These are phyloP conservation scores for Puya raimondii DNA, from an alignment of 176 grass and related monocot genomes.

Conservation along the genomic window DNA sequence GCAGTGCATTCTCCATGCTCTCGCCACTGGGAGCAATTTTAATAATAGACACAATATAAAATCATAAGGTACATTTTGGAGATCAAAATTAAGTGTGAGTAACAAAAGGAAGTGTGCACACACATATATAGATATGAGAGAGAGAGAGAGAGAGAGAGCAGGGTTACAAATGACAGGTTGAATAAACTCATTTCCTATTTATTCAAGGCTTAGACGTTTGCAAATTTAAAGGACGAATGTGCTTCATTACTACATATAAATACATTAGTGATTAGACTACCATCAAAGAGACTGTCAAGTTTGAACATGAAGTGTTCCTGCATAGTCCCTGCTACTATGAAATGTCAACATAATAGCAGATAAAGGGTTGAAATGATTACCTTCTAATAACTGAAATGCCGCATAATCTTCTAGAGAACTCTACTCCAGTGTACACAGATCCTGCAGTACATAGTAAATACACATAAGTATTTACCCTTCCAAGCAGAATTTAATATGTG, in stretches of 20 bases:
- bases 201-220: too few relatives aligned
- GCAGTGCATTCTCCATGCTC: conserved; percentile 89
- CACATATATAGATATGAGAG: neutral
- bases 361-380: conserved; percentile 29
- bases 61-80: neutral
- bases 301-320: neutral
- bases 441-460: conserved; percentile 41
- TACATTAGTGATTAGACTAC: too few relatives aligned
- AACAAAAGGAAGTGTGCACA: neutral
- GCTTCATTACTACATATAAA: too few relatives aligned
- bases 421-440: conserved; percentile 79
- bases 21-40: conserved; percentile 46
- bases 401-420: conserved; percentile 94
- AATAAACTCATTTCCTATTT: too few relatives aligned
- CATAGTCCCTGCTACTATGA: neutral
- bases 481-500: neutral
- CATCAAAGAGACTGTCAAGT: neutral
- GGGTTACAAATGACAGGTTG: too few relatives aligned
- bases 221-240: too few relatives aligned
- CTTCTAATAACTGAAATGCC: conserved; percentile 98
- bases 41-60: neutral
- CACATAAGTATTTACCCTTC: conserved; percentile 6
- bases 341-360: neutral
- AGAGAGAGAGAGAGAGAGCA: conserved; percentile 1
- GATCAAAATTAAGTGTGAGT: neutral